Base-by-base conservation (phyloP, 1,139 yeast genomes). In the Protomyces inouyei region DNA sequence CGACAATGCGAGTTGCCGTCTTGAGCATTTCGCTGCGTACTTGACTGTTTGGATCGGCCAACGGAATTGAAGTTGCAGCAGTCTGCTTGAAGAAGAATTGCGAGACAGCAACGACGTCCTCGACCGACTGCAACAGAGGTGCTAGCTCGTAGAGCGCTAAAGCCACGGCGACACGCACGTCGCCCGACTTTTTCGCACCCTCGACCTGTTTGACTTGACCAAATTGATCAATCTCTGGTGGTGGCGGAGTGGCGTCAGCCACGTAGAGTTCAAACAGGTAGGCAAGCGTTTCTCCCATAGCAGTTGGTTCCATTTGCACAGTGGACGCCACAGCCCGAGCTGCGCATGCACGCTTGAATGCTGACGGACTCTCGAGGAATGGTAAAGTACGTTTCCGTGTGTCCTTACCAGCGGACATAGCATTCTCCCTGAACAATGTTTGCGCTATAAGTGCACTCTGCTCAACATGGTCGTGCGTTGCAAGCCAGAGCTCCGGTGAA, bases 11-110 rank as follows among this genome's bases (percentile, higher is more conserved):
- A 65, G 87, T 80, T 65, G 97, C 98, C n/a, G 97, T 95, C 66
- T 87, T 93, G 72, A 90, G 91, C 73, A 92, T 81, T 72, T 88
- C 95, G 68, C 85, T 88, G 66, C 93, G 84, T 2, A 90, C 97
- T 64, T 83, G 76, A 2, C 82, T 79, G 67, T 87, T 88, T 67
- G 82, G 80, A 72, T 92, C 98, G 45, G 89, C 91, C 61, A 91
- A 76, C n/a, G 74, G 71, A 59, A 83, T 81, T 37, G 81, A 82
- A 21, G 81, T 76, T 85, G 36, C 77, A 74, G 71, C 89, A 83
- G 21, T 88, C 45, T 61, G 66, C 21, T 70, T 69, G 37, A 68
- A 45, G 52, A 66, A 55, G 35, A 72, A 70, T 4, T 69, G 64
- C 3, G 71, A 71, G 40, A 73, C 66, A 4, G 45, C 61, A 8